Evolutionary conservation across 176 grass and related monocot species (phyloP).

Genomic region (Neostapfia colusana): DNA sequence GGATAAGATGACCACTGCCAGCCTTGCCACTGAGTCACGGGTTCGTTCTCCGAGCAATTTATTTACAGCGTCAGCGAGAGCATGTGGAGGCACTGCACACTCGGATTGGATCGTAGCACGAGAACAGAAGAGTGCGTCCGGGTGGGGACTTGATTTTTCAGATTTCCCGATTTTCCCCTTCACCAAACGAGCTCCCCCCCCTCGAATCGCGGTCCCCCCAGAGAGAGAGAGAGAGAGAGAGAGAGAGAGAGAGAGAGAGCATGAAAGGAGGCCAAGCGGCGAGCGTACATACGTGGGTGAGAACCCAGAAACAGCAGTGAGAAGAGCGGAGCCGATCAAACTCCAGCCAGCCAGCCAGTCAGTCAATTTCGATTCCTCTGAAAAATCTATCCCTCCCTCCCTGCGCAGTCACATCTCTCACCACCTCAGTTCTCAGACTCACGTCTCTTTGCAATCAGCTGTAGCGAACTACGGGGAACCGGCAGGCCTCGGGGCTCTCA

Average conservation of each 20-base stretch:
- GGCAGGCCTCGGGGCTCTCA: no score
- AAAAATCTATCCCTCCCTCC: neutral
- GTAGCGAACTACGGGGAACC: no score
- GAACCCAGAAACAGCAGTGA: neutral
- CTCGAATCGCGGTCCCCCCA: no score
- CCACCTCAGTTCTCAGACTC: neutral
- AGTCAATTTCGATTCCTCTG: conserved; percentile 1
- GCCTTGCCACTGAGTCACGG: no score
- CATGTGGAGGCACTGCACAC: neutral
- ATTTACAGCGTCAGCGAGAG: neutral
- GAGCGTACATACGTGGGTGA: neutral
- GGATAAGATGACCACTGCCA: no score
- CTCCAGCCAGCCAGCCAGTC: no score
- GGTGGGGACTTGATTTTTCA: neutral
- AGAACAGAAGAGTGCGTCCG: neutral
- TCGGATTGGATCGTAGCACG: neutral
- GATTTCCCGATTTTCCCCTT: neutral
- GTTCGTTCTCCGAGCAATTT: no score
- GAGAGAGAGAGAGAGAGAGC: neutral
- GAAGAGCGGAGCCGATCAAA: no score
- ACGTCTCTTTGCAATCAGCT: neutral
- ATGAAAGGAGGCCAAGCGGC: neutral
- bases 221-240: no score
- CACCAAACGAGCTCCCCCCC: neutral
- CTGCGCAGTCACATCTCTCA: neutral